A percentile compares a stretch with the other conserved stretches of the same genome.
Conservation (phyloP, 768 basidiomycete genomes). For the Suillus alpinus region DNA sequence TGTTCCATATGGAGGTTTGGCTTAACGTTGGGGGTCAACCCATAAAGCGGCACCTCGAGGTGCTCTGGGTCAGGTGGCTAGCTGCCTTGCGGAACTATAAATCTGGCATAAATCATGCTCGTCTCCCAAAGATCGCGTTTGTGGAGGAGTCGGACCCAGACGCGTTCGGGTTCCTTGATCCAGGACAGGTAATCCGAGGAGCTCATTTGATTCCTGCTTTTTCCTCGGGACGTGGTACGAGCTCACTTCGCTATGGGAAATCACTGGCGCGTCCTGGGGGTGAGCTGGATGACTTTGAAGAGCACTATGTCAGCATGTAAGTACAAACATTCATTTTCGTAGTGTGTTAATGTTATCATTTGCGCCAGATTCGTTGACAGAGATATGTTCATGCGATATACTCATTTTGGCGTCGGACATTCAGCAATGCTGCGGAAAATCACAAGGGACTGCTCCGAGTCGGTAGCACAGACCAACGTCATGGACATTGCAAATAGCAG, state of each 20-base stretch:
- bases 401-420: background rate
- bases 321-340: background rate
- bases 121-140: conserved; percentile 6
- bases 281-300: background rate
- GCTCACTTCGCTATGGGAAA: background rate
- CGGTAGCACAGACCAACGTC: background rate
- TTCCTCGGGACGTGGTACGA: background rate
- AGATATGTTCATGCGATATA: background rate
- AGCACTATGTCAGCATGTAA: background rate
- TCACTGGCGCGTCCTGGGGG: background rate
- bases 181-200: background rate
- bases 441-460: background rate
- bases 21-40: background rate
- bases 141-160: too few species aligned
- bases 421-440: background rate
- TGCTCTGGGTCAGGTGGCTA: conserved; percentile 1
- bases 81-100: background rate
- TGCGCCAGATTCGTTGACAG: background rate
- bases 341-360: background rate
- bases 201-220: conserved; percentile 8
- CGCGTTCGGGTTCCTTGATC: background rate
- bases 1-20: conserved; percentile 1
- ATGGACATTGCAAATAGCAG: background rate
- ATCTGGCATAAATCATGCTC: background rate
- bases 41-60: background rate